phyloP scores from a whole-genome alignment of 441 rosid genomes.

The Populus tomentosa region DNA sequence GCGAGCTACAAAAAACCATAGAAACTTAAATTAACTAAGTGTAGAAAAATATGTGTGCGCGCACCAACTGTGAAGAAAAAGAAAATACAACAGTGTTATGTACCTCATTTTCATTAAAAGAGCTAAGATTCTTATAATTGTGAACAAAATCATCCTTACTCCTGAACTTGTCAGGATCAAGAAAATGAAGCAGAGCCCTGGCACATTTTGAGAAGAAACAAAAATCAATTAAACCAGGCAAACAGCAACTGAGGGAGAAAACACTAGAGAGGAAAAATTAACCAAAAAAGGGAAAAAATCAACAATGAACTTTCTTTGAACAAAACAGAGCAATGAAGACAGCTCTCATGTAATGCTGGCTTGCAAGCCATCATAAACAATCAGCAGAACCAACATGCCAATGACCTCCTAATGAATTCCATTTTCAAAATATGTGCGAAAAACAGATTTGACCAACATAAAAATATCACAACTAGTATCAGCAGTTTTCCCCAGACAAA shows the following conservation, averaged over 20 bases:
- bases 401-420: not conserved
- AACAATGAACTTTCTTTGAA: not conserved
- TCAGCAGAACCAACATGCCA: not conserved
- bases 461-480: not conserved
- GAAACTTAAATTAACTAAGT: not conserved
- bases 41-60: not conserved
- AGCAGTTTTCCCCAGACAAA: not conserved
- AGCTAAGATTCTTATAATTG: slow-evolving; percentile 97
- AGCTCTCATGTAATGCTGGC: not conserved
- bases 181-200: slow-evolving; percentile 99
- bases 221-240: not conserved
- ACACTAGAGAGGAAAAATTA: not conserved
- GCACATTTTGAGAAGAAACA: slow-evolving; percentile 1
- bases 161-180: slow-evolving; percentile 88
- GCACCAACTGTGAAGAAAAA: not conserved
- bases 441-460: not conserved
- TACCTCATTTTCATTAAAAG: slow-evolving; percentile 97
- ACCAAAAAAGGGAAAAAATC: not conserved
- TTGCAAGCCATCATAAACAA: not conserved
- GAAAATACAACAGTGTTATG: not conserved
- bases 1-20: slow-evolving; percentile 57
- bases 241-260: not conserved
- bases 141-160: slow-evolving; percentile 95
- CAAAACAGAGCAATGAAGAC: not conserved
- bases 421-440: not conserved